Evolutionary conservation across 1,284 basidiomycete genomes (phyloP), one percentile per base, ranked within the genome.

Genomic region (Quambalaria eucalypti): DNA sequence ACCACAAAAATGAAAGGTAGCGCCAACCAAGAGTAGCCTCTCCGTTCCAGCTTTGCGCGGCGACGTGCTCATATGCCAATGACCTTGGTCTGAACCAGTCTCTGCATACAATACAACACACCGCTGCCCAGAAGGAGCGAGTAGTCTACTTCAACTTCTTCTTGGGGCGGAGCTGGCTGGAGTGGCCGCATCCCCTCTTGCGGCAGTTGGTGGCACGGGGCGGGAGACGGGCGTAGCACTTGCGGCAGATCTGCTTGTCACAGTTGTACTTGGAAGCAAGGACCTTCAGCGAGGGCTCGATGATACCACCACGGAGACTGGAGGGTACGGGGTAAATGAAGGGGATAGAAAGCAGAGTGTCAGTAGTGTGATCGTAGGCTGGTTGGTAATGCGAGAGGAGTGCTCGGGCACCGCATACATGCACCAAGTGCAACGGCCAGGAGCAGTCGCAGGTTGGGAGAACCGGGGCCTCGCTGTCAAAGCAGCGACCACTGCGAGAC

Each of bases 161-260:
- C 84, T 90, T 82, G 67, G 91, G 90, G 52, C 72, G 69, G 58
- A 76, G 68, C 67, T 76, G 73, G 40, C 65, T 68, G 50, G 68
- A 68, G 71, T 76, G 73, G 48, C 75, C 76, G 58, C 75, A 77
- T 61, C 71, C 60, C 55, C 65, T 61, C 69, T 95, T 93, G 77
- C 91, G 84, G 85, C 93, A 98, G 85, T 97, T 97, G 82, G 91
- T 96, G 47, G 93, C 93, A 80, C 93, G 90, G 56, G 91, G 92
- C 69, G 93, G 92, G 70, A 97, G 91, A 77, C 95, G 93, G 54
- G 93, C 93, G 80, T 98, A 98, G 83, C 95, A 97, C 81, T 97
- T 97, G 79, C 93, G 91, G 85, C 93, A 98, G 76, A 97, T 76
- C 71, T 76, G 95, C 78, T 91, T 58, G 42, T 65, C 60, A 50